Base-by-base conservation (phyloP, 1,139 yeast species). In the Candida labiduridarum region DNA sequence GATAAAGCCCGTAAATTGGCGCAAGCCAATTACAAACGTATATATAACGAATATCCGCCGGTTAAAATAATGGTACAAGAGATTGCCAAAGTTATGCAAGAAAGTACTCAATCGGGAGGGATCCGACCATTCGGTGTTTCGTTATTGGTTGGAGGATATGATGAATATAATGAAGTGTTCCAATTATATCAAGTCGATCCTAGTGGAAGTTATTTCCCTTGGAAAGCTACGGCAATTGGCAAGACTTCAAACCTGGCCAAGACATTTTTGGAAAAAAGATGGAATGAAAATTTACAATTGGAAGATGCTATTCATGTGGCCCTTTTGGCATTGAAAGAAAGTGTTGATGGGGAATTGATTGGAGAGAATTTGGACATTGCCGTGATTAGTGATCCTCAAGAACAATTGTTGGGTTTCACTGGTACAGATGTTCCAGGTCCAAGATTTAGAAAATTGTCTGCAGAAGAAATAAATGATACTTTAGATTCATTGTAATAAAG, bases 211-310 rank as follows among this genome's bases (percentile, higher is more conserved):
- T 95, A 88, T 69, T 95, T 90, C 80, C 98, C 99, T n/a, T 95
- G 99, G 99, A 94, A 94, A 71, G 99, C 99, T 29, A 94, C 99
- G 3, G 98, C 99, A 29, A 94, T 95, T 61, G 99, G 99, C 56
- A 92, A 91, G 67, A 96, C 97, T 29, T 85, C 97, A 5, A 84
- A 85, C 41, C 88, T 96, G 8, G 99, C 99, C 35, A 94, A 95
- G 76, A 94, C 99, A 0, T 95, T 95, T 64, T 76, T 95, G 65
- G 99, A 95, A 68, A 95, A 95, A 75, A 86, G 99, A 73, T 95
- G 98, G 97, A 92, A 91, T 65, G 96, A 91, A 58, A 96, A 94
- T 66, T 78, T 95, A 65, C 99, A 95, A 72, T 79, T 95, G 56
- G 99, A 95, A 73, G 99, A 95, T 68, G 99, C 98, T 48, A 90